Evolutionary conservation across 169 alveolate species (phyloP), one percentile per base, ranked within the genome.

Genomic region (Cryptosporidium canis): DNA sequence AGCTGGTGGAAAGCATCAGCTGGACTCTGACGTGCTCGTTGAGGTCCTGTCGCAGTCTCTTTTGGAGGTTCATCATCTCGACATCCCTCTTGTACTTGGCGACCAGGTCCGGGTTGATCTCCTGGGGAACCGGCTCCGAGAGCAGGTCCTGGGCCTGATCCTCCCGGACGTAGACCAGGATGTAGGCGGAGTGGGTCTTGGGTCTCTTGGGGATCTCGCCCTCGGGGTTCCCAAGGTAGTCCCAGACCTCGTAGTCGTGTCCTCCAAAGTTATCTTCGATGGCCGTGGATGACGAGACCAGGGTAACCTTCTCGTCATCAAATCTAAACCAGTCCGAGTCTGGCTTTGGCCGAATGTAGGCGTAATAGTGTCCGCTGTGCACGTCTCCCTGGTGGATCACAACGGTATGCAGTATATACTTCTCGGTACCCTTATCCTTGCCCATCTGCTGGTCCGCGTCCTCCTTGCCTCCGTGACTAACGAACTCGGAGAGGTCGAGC

Each of bases 341-440:
- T 35, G 91, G 83, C 39, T 90, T 67, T 47, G 95, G 96, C 8
- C 95, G 94, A 24, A 96, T 92, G 85, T 95, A 97, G 29, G 99
- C 97, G 85, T 94, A 97, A 91, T 97, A 97, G 92, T 97, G 99
- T 0, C 99, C 99, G 72, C 98, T 94, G 82, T 94, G 95, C 29
- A 96, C 96, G 58, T 93, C 96, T 1, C 99, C 99, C 72, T 95
- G 98, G 92, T 98, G 99, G 24, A 98, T 98, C 6, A 98, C 95
- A 18, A 98, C 97, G 5, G 99, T 94, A 91, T 96, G 98, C 66
- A 96, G 90, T 45, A 93, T 90, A 87, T 97, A 97, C 44, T 87
- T 82, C 64, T 97, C 96, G 9, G 90, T 92, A 43, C 83, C 93
- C 29, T 91, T 90, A 18, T 92, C 90, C 64, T 85, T 70, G 47